Percentiles rank a stretch among this genome's conserved stretches.
Evolutionary conservation across 768 basidiomycete genomes (phyloP).

Genomic region (Pholiota molesta): DNA sequence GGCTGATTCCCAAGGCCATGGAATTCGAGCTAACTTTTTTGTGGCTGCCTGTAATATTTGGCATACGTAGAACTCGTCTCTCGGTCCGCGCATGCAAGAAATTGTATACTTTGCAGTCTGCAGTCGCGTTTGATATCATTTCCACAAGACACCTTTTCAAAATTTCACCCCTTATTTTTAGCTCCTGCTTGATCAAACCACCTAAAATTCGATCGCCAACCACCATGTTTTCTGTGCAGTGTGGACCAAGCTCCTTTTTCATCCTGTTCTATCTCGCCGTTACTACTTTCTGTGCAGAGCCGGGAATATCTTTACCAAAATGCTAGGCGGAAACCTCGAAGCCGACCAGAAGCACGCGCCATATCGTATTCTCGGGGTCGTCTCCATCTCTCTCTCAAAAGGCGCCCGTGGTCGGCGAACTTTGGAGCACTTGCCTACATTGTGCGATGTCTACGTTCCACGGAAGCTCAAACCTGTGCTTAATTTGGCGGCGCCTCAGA

Average conservation of each 20-base stretch:
- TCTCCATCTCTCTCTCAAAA: not conserved
- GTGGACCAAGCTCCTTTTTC: not conserved
- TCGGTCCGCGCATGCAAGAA: too few relatives aligned
- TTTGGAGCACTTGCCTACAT: not conserved
- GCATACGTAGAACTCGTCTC: too few relatives aligned
- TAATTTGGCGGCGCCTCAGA: not conserved
- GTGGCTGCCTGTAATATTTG: too few relatives aligned
- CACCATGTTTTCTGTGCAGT: not conserved
- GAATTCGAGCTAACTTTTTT: too few relatives aligned
- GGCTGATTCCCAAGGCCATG: too few relatives aligned
- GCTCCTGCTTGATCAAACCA: not conserved
- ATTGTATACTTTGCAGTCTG: too few relatives aligned
- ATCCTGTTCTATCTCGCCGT: not conserved
- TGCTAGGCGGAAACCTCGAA: not conserved
- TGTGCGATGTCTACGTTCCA: not conserved
- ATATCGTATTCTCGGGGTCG: not conserved
- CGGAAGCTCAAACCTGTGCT: not conserved
- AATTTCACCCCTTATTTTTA: too few relatives aligned
- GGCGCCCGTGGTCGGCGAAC: not conserved
- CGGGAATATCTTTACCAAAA: not conserved
- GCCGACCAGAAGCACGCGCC: not conserved
- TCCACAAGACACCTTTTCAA: too few relatives aligned
- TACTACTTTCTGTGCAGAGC: not conserved
- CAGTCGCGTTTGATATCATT: too few relatives aligned
- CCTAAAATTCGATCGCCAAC: not conserved